Percentiles rank a stretch among this genome's conserved stretches.
Evolutionary conservation across 108 stramenopile genomes (phyloP).

Genomic region (Cyclostephanos tholiformis): DNA sequence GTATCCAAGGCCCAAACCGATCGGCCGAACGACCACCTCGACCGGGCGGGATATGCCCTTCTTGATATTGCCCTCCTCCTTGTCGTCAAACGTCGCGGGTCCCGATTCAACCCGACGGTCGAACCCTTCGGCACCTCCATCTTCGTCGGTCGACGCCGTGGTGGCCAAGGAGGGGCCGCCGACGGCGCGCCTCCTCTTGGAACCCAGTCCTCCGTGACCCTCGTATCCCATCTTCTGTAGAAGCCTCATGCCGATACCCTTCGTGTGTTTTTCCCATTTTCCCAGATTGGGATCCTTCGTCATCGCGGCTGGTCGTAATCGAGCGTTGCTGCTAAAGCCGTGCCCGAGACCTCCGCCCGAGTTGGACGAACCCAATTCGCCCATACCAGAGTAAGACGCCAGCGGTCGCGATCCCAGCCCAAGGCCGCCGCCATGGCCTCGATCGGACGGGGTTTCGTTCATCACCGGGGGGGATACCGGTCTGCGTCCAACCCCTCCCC

Average conservation of each 20-base stretch:
- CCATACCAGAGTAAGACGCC: slow-evolving; percentile 12
- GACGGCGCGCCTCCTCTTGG: slow-evolving; percentile 50
- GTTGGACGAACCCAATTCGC: slow-evolving; percentile 2
- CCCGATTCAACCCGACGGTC: neutral
- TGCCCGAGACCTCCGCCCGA: neutral
- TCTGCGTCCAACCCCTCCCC: no score
- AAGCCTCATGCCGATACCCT: slow-evolving; percentile 93
- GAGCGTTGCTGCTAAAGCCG: neutral
- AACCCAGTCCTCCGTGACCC: slow-evolving; percentile 84
- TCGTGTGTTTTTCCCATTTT: slow-evolving; percentile 95
- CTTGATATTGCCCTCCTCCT: slow-evolving; percentile 31
- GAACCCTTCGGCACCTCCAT: neutral
- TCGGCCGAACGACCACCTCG: slow-evolving; percentile 90
- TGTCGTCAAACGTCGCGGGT: neutral
- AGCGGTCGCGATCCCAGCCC: slow-evolving; percentile 1
- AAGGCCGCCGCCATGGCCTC: neutral
- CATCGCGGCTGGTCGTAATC: neutral
- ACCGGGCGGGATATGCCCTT: slow-evolving; percentile 87
- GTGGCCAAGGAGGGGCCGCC: neutral
- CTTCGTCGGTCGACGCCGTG: slow-evolving; percentile 8
- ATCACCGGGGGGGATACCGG: no score
- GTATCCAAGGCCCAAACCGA: slow-evolving; percentile 86
- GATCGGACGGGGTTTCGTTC: neutral
- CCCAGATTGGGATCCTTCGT: slow-evolving; percentile 57
- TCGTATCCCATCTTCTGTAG: slow-evolving; percentile 91